Evolutionary conservation across 306 rosid species (phyloP), one percentile per base, ranked within the genome.

Genomic region (Sesbania bispinosa): DNA sequence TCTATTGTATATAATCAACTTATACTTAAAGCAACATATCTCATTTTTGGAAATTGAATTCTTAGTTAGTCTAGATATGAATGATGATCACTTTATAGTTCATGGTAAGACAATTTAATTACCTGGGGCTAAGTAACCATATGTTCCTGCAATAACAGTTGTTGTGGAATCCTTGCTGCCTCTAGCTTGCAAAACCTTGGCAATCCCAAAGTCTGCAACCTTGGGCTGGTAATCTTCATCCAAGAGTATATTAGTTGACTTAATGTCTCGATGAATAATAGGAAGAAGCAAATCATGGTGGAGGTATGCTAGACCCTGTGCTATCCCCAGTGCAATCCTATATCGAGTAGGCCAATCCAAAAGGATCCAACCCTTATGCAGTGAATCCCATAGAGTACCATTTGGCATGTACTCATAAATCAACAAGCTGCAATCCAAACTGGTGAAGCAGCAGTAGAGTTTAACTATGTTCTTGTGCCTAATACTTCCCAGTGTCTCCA

Each of bases 101-200:
- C 21, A n/a, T n/a, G 14, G 62, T 62, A 9, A 48, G 73, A 29
- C 53, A 70, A 58, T 52, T n/a, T 83, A 85, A 38, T 66, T 87
- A 95, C 99, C 99, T 13, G 97, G 97, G 11, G 99, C 99, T 27
- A 95, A 52, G 80, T 95, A 95, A 27, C 99, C 99, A 18, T 86
- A 89, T n/a, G 97, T 88, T 10, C 99, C 99, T 0, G 97, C 99
- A 60, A 89, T 79, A 51, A 91, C 90, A 24, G 96, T 88, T 43
- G 99, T 91, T 14, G 96, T 91, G 45, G 92, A 91, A 58, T 95
- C 97, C 77, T 88, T 89, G 3, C 88, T 93, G 0, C 92, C 90
- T 76, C 90, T 82, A 52, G 96, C 97, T 71, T 95, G 99, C 62
- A 95, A 86, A 76, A 95, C 96, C 85, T 95, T 95, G 62, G 99